Percentiles rank a stretch among this genome's conserved stretches.
Evolutionary conservation across 352 stramenopile species (phyloP).

Genomic region (Pythium pectinolyticum): DNA sequence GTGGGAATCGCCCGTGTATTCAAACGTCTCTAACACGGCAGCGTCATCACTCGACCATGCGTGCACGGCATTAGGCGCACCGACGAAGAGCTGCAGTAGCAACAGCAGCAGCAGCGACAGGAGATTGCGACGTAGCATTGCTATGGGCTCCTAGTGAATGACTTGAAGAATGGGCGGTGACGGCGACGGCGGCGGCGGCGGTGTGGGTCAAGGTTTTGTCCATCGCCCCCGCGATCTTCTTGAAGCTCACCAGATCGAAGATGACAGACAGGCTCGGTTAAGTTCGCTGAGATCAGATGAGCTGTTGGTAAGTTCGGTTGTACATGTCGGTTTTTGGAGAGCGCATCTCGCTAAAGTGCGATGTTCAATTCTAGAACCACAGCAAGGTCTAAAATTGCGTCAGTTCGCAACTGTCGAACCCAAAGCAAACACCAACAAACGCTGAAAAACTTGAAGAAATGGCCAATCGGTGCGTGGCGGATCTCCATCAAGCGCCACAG

Average conservation of each 20-base stretch:
- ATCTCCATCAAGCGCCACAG: constrained; percentile 1
- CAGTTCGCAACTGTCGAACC: no score
- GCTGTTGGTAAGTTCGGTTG: not conserved
- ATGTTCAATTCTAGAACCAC: constrained; percentile 1
- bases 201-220: no score
- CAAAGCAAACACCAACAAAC: no score
- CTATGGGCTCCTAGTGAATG: no score
- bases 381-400: no score
- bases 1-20: constrained; percentile 63
- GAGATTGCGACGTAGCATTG: no score
- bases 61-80: no score
- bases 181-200: no score
- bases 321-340: constrained; percentile 1
- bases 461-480: constrained; percentile 14
- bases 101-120: constrained; percentile 7
- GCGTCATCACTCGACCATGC: constrained; percentile 22
- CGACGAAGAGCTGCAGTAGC: not conserved
- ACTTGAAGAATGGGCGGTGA: no score
- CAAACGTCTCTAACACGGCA: constrained; percentile 43
- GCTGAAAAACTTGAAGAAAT: constrained; percentile 27
- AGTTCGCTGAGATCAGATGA: constrained; percentile 10
- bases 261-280: constrained; percentile 13
- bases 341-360: not conserved
- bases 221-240: no score
- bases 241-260: constrained; percentile 16